These are phyloP conservation scores for Microsporum canis DNA, from an alignment of 2,329 filamentous ascomycete species.

Conservation along the genomic window DNA sequence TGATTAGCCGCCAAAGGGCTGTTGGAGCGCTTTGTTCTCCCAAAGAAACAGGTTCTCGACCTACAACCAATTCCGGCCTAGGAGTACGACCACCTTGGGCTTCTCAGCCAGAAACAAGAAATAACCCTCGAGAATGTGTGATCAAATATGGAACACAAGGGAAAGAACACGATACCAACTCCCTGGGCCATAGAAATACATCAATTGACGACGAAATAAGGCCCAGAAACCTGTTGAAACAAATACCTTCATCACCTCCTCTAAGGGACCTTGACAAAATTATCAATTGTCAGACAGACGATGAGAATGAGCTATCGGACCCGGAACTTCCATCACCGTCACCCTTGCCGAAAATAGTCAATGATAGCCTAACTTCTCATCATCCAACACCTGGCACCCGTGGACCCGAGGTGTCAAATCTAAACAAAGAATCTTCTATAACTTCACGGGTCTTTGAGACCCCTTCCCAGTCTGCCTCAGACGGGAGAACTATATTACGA, in stretches of 20 bases:
- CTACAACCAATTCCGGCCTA: not conserved
- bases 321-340: not conserved
- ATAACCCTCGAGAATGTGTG: not conserved
- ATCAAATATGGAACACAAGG: not conserved
- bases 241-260: not conserved
- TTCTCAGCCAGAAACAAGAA: not conserved
- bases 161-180: not conserved
- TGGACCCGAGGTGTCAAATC: not conserved
- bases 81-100: not conserved
- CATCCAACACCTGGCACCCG: not conserved
- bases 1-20: conserved; percentile 7
- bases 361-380: not conserved
- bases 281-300: not conserved
- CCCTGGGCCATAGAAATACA: not conserved
- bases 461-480: conserved; percentile 21
- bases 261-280: not conserved
- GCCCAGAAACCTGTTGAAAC: not conserved
- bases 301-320: not conserved
- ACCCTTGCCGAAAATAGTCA: not conserved
- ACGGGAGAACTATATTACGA: conserved; percentile 17
- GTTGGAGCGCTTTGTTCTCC: not conserved
- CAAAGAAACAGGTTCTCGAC: not conserved
- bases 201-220: not conserved
- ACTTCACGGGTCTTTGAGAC: conserved; percentile 32
- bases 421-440: conserved; percentile 28